Base-by-base conservation (phyloP, 139 green algal species). In the Mesotaenium endlicherianum region DNA sequence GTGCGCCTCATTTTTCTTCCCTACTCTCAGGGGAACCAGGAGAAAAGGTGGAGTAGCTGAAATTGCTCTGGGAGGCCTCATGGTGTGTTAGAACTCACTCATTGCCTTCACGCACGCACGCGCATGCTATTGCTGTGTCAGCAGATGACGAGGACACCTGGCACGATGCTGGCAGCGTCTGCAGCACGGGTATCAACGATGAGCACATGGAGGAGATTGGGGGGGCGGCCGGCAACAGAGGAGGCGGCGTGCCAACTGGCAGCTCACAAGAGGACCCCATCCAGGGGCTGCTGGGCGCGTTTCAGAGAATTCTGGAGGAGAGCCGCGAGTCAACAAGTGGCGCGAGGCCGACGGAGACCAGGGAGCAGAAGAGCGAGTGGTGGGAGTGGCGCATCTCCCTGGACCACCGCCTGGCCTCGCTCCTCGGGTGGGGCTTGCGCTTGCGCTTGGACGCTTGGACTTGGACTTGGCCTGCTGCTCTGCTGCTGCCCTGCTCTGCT, bases 291-390 rank as follows among this genome's bases (percentile, higher is more conserved):
- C 17, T 80, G 42, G 34, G 31, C 34, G 58, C 31, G 20, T 84
- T 84, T 58, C 26, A 43, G 47, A 34, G n/a, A 40, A 84, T 84
- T 16, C 39, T 84, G 77, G 34, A 80, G 34, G 77, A 84, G 69
- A 84, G 77, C 69, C 8, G 69, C 17, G 20, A 16, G 45, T 84
- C 77, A 14, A 84, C 70, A 47, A 49, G 41, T 26, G 47, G 34
- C 41, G 45, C 11, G 14, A 6, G 16, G 2, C 53, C 34, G 31
- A 53, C 69, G 67, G 38, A 36, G 26, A 58, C 77, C 5, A 82
- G 44, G 53, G 75, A 75, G 50, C 41, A 80, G 17, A 84, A 84
- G 77, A 39, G n/a, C 31, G 36, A 11, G 17, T 84, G 77, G 77
- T 84, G 77, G 77, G 17, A 79, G 45, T 84, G 77, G 77, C 68